Evolutionary conservation across 495 filamentous ascomycete genomes (phyloP).

Genomic region (Amorphotheca resinae): DNA sequence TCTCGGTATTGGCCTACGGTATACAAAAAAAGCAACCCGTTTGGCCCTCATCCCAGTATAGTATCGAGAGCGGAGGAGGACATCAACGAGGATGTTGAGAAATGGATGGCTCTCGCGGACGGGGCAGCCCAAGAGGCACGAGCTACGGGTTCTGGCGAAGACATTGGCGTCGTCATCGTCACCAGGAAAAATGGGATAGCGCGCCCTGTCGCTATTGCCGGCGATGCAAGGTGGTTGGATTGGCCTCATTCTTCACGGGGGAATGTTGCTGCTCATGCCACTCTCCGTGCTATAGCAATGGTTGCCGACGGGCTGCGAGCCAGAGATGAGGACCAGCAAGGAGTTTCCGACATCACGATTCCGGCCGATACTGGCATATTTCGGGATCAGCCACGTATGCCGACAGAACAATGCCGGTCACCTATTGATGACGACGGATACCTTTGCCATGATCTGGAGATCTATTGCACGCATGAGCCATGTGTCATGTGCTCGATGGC

Average conservation of each 20-base stretch:
- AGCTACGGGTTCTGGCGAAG: constrained; percentile 46
- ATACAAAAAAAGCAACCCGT: constrained; percentile 72
- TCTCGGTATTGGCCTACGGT: constrained; percentile 73
- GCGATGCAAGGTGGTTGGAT: constrained; percentile 55
- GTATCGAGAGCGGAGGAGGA: constrained; percentile 42
- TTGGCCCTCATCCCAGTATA: constrained; percentile 57
- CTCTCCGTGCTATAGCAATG: constrained; percentile 79
- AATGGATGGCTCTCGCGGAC: constrained; percentile 59
- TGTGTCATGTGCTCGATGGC: constrained; percentile 97
- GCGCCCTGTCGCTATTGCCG: constrained; percentile 50
- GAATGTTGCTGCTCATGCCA: constrained; percentile 69
- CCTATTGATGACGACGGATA: constrained; percentile 50
- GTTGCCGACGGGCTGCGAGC: constrained; percentile 52
- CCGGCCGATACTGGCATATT: constrained; percentile 23
- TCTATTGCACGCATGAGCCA: constrained; percentile 89
- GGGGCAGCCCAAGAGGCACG: constrained; percentile 45
- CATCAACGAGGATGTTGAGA: constrained; percentile 38
- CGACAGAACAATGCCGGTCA: constrained; percentile 1
- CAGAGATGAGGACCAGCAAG: not conserved
- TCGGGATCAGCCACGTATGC: constrained; percentile 23
- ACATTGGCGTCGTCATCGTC: constrained; percentile 73
- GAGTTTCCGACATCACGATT: not conserved
- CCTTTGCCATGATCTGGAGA: constrained; percentile 79
- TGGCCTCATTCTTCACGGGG: constrained; percentile 29
- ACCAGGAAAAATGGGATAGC: constrained; percentile 38